A percentile compares a stretch with the other conserved stretches of the same genome.
Conservation (phyloP, 1,139 yeast species). For the Yamadazyma sp. region DNA sequence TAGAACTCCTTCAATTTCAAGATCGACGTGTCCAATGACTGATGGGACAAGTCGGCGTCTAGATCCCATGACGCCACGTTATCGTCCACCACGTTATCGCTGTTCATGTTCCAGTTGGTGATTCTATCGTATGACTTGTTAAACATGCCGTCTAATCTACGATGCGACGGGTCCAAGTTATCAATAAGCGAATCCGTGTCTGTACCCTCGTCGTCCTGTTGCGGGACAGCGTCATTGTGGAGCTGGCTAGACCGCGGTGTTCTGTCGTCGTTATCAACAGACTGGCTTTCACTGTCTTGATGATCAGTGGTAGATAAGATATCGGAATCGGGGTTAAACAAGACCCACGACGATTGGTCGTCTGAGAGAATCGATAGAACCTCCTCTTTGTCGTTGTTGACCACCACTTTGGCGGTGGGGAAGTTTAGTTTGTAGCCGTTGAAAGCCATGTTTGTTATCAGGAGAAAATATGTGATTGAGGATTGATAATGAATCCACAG, state of each 20-base stretch:
- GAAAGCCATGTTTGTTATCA: constrained; percentile 14
- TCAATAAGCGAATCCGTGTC: constrained; percentile 21
- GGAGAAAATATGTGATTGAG: constrained; percentile 6
- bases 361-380: constrained; percentile 19
- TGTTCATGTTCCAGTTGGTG: constrained; percentile 17
- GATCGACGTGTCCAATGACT: constrained; percentile 15
- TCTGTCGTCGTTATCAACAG: constrained; percentile 11
- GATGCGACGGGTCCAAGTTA: constrained; percentile 17
- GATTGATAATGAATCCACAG: constrained; percentile 5
- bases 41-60: constrained; percentile 31
- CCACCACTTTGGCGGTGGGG: constrained; percentile 13
- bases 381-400: constrained; percentile 14
- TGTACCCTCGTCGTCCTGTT: constrained; percentile 18
- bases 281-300: constrained; percentile 9
- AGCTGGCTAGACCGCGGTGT: constrained; percentile 6
- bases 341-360: constrained; percentile 43
- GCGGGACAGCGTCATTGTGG: constrained; percentile 9
- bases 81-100: constrained; percentile 29
- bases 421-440: constrained; percentile 18
- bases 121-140: constrained; percentile 14
- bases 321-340: constrained; percentile 45
- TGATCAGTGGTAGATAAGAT: constrained; percentile 40
- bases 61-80: constrained; percentile 49
- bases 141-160: constrained; percentile 15
- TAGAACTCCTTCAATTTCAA: constrained; percentile 25